Conservation (phyloP, 768 basidiomycete genomes). For the Tephrocybe sp. region DNA sequence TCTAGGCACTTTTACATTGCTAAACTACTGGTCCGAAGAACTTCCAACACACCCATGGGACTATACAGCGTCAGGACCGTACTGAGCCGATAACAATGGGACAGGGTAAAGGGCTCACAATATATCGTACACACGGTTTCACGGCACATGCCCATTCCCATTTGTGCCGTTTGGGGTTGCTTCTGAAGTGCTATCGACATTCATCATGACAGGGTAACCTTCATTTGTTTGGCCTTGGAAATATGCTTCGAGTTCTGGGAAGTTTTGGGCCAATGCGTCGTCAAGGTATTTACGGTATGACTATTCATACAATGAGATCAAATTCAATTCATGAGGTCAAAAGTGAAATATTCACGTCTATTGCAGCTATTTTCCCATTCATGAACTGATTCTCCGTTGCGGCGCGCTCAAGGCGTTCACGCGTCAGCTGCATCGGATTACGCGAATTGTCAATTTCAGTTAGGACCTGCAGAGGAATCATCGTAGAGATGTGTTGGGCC, state of each 20-base stretch:
- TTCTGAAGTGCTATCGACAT: not conserved
- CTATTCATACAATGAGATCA: slow-evolving; percentile 33
- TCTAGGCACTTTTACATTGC: not conserved
- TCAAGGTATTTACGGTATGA: slow-evolving; percentile 69
- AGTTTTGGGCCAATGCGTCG: slow-evolving; percentile 69
- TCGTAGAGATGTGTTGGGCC: slow-evolving; percentile 58
- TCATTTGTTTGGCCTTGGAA: slow-evolving; percentile 20
- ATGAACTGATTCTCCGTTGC: slow-evolving; percentile 91
- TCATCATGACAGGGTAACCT: slow-evolving; percentile 6
- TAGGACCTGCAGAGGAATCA: slow-evolving; percentile 75
- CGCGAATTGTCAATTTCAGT: slow-evolving; percentile 77
- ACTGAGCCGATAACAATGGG: not conserved
- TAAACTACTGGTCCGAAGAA: slow-evolving; percentile 2
- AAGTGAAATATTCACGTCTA: slow-evolving; percentile 48
- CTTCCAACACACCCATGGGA: slow-evolving; percentile 1
- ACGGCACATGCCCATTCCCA: slow-evolving; percentile 2
- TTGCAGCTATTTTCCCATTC: slow-evolving; percentile 84
- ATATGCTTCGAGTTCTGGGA: slow-evolving; percentile 59
- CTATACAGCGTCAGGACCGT: not conserved
- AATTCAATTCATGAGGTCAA: not conserved
- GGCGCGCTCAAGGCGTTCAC: slow-evolving; percentile 76
- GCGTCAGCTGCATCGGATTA: slow-evolving; percentile 82
- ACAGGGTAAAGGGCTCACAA: not conserved
- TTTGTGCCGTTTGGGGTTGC: slow-evolving; percentile 5
- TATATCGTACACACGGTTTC: not conserved